Evolutionary conservation across 1,139 yeast species (phyloP).

Genomic region (Casaregolazyma lundiana): DNA sequence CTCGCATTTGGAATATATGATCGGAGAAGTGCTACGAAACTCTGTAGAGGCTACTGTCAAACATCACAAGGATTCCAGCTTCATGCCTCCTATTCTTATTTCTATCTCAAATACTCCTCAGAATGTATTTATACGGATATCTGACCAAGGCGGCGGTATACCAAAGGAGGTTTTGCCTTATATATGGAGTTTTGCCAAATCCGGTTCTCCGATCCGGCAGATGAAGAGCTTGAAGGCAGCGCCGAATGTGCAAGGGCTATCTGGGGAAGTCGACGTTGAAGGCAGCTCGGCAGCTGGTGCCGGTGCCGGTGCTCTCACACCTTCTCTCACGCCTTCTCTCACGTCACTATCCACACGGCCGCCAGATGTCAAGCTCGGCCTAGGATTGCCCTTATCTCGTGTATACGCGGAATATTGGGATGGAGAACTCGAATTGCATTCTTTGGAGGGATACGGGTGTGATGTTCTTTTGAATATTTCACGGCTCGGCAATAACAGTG

Average conservation of each 20-base stretch:
- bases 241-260: constrained; percentile 38
- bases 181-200: constrained; percentile 70
- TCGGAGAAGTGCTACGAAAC: constrained; percentile 84
- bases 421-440: constrained; percentile 75
- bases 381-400: constrained; percentile 87
- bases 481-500: constrained; percentile 66
- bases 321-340: constrained; percentile 37
- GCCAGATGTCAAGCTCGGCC: constrained; percentile 68
- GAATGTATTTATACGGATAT: constrained; percentile 67
- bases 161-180: constrained; percentile 51
- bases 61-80: constrained; percentile 29
- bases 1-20: constrained; percentile 76
- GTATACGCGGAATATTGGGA: constrained; percentile 97
- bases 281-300: neutral
- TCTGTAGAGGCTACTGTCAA: constrained; percentile 72
- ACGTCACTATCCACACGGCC: constrained; percentile 62
- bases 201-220: constrained; percentile 29
- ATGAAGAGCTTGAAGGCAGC: constrained; percentile 31
- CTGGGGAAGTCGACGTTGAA: constrained; percentile 7
- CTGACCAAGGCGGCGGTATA: constrained; percentile 90
- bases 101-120: constrained; percentile 64
- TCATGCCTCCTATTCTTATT: constrained; percentile 66
- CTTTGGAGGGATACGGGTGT: constrained; percentile 86
- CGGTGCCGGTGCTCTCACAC: neutral
- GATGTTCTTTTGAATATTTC: constrained; percentile 79